Evolutionary conservation across 2,329 filamentous ascomycete genomes (phyloP).

Genomic region (Botrytis fabae): DNA sequence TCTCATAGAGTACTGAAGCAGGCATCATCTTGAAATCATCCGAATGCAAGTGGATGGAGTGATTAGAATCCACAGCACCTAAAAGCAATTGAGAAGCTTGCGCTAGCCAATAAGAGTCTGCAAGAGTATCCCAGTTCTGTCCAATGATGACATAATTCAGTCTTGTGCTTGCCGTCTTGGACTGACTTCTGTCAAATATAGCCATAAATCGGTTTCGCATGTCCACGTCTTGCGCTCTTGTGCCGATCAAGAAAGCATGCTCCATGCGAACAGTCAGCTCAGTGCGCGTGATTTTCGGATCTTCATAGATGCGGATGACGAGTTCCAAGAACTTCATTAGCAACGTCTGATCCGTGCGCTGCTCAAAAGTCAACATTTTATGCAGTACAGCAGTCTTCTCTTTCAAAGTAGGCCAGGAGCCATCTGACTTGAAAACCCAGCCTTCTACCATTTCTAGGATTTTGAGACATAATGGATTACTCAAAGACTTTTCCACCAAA

Average conservation of each 20-base stretch:
- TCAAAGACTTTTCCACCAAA: constrained; percentile 91
- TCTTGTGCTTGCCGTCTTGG: constrained; percentile 85
- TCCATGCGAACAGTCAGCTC: constrained; percentile 97
- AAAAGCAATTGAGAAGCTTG: constrained; percentile 93
- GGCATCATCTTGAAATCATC: constrained; percentile 83
- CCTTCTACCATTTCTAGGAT: constrained; percentile 90
- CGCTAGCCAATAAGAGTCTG: constrained; percentile 94
- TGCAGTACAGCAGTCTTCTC: constrained; percentile 99
- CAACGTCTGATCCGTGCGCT: constrained; percentile 77
- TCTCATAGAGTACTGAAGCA: constrained; percentile 69
- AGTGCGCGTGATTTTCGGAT: constrained; percentile 90
- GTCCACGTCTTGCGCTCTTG: constrained; percentile 86
- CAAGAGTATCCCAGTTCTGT: constrained; percentile 96
- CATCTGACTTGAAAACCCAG: constrained; percentile 95
- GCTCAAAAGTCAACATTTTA: constrained; percentile 97
- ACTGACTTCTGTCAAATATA: constrained; percentile 93
- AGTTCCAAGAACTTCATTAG: constrained; percentile 92
- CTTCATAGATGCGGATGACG: constrained; percentile 97
- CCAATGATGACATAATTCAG: constrained; percentile 85
- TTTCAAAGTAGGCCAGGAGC: constrained; percentile 95
- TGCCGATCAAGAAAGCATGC: constrained; percentile 95
- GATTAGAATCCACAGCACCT: constrained; percentile 83
- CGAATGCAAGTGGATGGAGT: constrained; percentile 71
- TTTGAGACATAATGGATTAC: constrained; percentile 83
- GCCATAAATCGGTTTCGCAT: constrained; percentile 97